Evolutionary conservation across 768 basidiomycete genomes (phyloP).

Genomic region (Lactifluus subvellereus): DNA sequence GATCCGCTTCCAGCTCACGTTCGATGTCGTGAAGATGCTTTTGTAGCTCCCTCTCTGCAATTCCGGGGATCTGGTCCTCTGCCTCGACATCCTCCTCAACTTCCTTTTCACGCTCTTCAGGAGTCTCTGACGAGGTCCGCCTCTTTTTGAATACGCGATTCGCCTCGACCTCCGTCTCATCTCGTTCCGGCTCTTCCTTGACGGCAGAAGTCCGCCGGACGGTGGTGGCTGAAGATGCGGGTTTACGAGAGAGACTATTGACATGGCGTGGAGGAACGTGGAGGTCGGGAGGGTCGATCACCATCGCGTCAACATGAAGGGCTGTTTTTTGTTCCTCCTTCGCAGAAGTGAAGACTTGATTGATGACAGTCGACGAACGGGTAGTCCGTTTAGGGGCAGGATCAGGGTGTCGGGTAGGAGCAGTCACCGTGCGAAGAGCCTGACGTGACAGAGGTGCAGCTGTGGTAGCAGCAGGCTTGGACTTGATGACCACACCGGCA

Average conservation of each 20-base stretch:
- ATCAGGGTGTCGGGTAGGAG: slow-evolving; percentile 1
- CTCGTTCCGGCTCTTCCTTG: slow-evolving; percentile 26
- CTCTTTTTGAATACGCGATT: slow-evolving; percentile 66
- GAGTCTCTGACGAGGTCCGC: slow-evolving; percentile 62
- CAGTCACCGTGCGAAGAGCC: slow-evolving; percentile 47
- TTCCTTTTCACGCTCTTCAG: slow-evolving; percentile 34
- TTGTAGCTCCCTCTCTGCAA: slow-evolving; percentile 32
- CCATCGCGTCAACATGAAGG: slow-evolving; percentile 48
- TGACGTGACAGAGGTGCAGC: slow-evolving; percentile 35
- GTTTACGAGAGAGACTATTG: slow-evolving; percentile 21
- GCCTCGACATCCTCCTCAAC: slow-evolving; percentile 37
- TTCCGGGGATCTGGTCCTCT: slow-evolving; percentile 38
- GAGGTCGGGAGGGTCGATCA: slow-evolving; percentile 31
- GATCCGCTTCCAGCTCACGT: slow-evolving; percentile 57
- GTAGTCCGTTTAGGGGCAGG: slow-evolving; percentile 26
- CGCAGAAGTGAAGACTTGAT: slow-evolving; percentile 30
- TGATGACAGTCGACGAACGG: slow-evolving; percentile 26
- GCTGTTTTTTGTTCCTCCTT: slow-evolving; percentile 28
- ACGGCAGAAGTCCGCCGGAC: slow-evolving; percentile 1
- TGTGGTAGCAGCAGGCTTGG: slow-evolving; percentile 44
- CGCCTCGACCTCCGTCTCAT: slow-evolving; percentile 49
- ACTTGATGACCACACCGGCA: slow-evolving; percentile 56
- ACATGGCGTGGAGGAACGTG: slow-evolving; percentile 29
- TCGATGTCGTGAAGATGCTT: slow-evolving; percentile 31
- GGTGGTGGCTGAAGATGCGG: neutral